Percentiles rank a stretch among this genome's conserved stretches.
These are phyloP conservation scores for Solanum pinnatisectum DNA, from an alignment of 257 asterid species.

Conservation along the genomic window DNA sequence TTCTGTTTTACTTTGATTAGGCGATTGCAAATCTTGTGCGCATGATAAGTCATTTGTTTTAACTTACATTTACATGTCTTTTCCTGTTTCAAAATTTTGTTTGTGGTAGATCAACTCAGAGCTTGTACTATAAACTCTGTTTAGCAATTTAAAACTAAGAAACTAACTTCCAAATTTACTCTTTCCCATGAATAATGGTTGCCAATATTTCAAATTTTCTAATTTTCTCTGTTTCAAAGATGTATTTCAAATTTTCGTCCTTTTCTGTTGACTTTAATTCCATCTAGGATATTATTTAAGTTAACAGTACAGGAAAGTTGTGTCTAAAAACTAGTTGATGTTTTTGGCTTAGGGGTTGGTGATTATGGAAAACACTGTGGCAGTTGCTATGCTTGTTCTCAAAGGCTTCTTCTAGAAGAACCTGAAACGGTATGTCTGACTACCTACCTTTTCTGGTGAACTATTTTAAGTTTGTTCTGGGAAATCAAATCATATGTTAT, in stretches of 20 bases:
- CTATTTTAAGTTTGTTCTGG: background rate
- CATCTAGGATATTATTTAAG: background rate
- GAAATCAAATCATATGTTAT: background rate
- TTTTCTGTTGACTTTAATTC: background rate
- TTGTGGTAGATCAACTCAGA: background rate
- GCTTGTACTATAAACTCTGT: background rate
- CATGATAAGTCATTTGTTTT: background rate
- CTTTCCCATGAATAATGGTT: background rate
- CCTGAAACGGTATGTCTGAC: constrained; percentile 55
- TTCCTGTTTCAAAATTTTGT: background rate
- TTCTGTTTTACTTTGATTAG: background rate
- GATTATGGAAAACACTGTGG: constrained; percentile 63
- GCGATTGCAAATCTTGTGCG: background rate
- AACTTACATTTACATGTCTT: background rate
- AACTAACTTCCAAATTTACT: background rate
- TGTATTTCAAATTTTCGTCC: background rate
- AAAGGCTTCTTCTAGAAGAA: constrained; percentile 95
- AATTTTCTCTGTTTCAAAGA: too few species aligned
- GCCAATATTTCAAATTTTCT: background rate
- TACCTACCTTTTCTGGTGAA: background rate
- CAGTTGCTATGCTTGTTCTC: constrained; percentile 62
- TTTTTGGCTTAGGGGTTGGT: constrained; percentile 47
- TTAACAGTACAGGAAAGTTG: background rate
- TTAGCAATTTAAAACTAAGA: background rate
- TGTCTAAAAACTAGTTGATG: background rate